Percentiles rank a stretch among this genome's conserved stretches.
phyloP scores from a whole-genome alignment of 306 rosid species.

The Citrullus amarus region DNA sequence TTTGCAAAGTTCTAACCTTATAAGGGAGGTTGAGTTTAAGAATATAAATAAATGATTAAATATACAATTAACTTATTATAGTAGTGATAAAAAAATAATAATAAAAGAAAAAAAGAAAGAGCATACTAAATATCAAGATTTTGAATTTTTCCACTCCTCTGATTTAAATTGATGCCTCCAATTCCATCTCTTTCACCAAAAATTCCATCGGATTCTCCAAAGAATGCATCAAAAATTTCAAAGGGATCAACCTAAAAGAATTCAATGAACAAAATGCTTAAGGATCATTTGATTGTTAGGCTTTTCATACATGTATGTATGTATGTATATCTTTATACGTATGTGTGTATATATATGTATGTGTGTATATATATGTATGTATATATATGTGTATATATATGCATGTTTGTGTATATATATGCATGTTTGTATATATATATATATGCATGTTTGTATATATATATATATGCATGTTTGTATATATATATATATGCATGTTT shows the following conservation, averaged over 20 bases:
- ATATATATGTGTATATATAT: no score
- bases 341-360: no score
- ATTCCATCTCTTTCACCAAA: slow-evolving; percentile 49
- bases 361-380: no score
- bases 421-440: no score
- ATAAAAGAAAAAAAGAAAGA: not conserved
- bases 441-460: not conserved
- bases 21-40: not conserved
- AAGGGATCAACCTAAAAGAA: slow-evolving; percentile 62
- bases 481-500: not conserved
- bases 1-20: not conserved
- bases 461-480: not conserved
- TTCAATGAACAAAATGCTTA: not conserved
- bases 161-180: slow-evolving; percentile 51
- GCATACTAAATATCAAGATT: slow-evolving; percentile 53
- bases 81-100: not conserved
- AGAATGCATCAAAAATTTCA: slow-evolving; percentile 58
- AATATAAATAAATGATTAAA: not conserved
- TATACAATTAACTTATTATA: not conserved
- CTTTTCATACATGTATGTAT: no score
- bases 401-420: no score
- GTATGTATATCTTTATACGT: no score
- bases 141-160: slow-evolving; percentile 36
- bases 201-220: slow-evolving; percentile 58
- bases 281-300: not conserved